Percentiles rank a stretch among this genome's conserved stretches.
phyloP scores from a whole-genome alignment of 164 flowering plant genomes.

The Kingdonia uniflora region DNA sequence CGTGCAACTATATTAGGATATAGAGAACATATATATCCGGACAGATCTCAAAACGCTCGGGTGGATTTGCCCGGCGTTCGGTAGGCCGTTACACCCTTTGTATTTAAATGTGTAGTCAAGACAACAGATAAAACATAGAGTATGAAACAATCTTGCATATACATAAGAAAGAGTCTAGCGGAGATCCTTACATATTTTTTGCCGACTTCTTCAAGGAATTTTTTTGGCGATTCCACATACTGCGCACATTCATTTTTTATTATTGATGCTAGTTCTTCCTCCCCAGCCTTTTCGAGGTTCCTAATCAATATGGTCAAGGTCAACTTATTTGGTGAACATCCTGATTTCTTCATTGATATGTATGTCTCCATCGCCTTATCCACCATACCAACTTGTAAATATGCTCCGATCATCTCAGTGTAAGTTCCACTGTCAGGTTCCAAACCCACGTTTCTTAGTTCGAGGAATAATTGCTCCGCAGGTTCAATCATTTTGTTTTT shows the following conservation, averaged over 20 bases:
- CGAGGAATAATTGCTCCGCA: slow-evolving; percentile 47
- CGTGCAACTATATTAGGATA: too few relatives aligned
- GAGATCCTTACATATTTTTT: slow-evolving; percentile 33
- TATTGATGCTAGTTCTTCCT: slow-evolving; percentile 41
- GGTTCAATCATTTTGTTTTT: slow-evolving; percentile 43
- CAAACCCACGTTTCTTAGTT: slow-evolving; percentile 45
- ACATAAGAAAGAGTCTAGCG: too few relatives aligned
- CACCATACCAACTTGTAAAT: slow-evolving; percentile 38
- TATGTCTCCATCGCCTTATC: slow-evolving; percentile 66
- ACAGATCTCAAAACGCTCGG: too few relatives aligned
- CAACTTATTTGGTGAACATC: slow-evolving; percentile 56
- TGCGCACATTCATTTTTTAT: slow-evolving; percentile 47
- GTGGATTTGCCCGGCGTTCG: too few relatives aligned
- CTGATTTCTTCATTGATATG: slow-evolving; percentile 48
- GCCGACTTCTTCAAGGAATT: slow-evolving; percentile 48
- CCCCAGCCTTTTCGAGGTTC: slow-evolving; percentile 62
- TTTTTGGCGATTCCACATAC: slow-evolving; percentile 47
- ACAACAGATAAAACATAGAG: too few relatives aligned
- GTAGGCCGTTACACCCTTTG: too few relatives aligned
- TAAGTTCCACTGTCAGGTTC: slow-evolving; percentile 58
- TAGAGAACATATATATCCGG: too few relatives aligned
- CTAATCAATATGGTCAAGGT: slow-evolving; percentile 60
- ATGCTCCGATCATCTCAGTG: slow-evolving; percentile 74
- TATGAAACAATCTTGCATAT: too few relatives aligned
- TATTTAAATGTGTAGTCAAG: too few relatives aligned